Evolutionary conservation across 306 rosid species (phyloP), one percentile per base, ranked within the genome.

Genomic region (Lablab purpureus): DNA sequence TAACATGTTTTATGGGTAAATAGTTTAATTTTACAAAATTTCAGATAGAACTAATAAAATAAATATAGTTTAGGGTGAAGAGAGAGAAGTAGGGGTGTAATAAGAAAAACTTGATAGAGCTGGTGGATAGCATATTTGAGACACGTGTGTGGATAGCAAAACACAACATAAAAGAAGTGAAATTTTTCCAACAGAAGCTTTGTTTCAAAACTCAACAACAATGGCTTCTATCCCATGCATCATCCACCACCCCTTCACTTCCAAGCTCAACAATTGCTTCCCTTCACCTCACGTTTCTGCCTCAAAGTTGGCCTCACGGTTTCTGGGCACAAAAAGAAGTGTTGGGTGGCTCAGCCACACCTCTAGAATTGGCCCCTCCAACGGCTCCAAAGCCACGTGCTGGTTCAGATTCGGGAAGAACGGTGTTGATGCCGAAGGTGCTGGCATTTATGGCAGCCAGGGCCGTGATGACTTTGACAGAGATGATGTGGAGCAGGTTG

Each of bases 371-470:
- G 99, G 99, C 80, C 96, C 98, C 68, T 90, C 97, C 59, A 95
- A 93, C 58, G 98, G 99, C 68, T 86, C 86, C 64, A 90, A 85
- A 80, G 79, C 88, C 71, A 86, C 71, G 65, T 90, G 99, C 88
- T 95, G 98, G 97, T 95, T 95, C 87, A 91, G 49, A 55, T 93
- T 95, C 36, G 97, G 99, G 19, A 88, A 91, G 67, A 93, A 87
- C 59, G 98, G 98, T 22, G 88, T 93, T 32, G 98, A 91, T 80
- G 97, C 98, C 15, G 93, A 95, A 87, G 98, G 97, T 73, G 98
- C 98, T 76, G 99, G 99, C 10, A 92, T 95, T 81, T 95, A 95
- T 88, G 99, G 99, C 2, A 95, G 98, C 81, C 98, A 95, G 68
- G 49, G 91, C 50, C 92, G 99, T 52, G 91, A 95, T 54, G 99